These are phyloP conservation scores for Globisporangium nagaii DNA, from an alignment of 352 stramenopile species.

Conservation along the genomic window DNA sequence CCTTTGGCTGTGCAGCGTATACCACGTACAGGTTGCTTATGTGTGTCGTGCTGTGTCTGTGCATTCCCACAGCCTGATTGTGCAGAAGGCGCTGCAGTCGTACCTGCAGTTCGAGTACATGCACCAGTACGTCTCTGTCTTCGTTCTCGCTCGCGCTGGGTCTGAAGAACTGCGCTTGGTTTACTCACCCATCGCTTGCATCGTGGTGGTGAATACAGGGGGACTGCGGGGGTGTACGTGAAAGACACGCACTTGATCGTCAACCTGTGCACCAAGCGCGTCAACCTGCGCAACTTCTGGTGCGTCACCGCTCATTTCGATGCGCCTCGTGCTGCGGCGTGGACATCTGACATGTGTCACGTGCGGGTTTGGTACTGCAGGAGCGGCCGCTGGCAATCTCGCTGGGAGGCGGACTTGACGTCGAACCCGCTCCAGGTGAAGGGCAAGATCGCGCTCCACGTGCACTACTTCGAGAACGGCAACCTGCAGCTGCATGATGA, in stretches of 20 bases:
- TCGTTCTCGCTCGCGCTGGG: neutral
- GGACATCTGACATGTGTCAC: neutral
- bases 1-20: no score
- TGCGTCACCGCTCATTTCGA: constrained; percentile 3
- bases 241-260: constrained; percentile 59
- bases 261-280: constrained; percentile 77
- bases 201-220: constrained; percentile 21
- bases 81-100: constrained; percentile 71
- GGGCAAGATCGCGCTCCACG: constrained; percentile 78
- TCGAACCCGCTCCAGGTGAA: constrained; percentile 36
- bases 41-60: neutral
- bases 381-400: constrained; percentile 79
- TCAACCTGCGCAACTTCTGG: constrained; percentile 91
- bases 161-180: neutral
- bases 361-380: constrained; percentile 1
- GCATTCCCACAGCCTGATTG: constrained; percentile 20
- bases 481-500: constrained; percentile 90
- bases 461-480: constrained; percentile 96
- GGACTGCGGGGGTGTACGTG: constrained; percentile 75
- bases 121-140: constrained; percentile 53
- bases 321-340: no score
- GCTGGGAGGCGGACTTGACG: constrained; percentile 66
- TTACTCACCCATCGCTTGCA: constrained; percentile 2
- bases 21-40: no score
- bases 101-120: constrained; percentile 87